Base-by-base conservation (phyloP, 2,329 filamentous ascomycete species). In the Domatiomyces globalis region DNA sequence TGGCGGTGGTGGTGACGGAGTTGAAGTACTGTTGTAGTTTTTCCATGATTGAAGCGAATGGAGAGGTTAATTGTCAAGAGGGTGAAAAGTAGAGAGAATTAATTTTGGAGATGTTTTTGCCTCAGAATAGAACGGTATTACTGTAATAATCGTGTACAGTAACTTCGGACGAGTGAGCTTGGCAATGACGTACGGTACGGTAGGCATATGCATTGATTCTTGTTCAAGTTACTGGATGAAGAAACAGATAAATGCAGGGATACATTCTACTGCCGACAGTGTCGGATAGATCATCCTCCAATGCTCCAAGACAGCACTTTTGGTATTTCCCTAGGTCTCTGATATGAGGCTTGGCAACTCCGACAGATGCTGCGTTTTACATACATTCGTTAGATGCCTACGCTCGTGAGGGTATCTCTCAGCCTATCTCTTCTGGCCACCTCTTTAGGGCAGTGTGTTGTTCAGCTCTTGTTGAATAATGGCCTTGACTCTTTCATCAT, bases 401-500 rank as follows among this genome's bases (percentile, higher is more conserved):
- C 33, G 15, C 33, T 39, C 10, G 33, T 15, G 33, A 39, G 10
- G 10, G 10, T 39, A 39, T 39, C 33, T 15, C 33, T 39, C 8
- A 33, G 29, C 8, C 4, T 7, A 33, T 33, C 29, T 39, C 33
- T 5, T 15, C 12, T 4, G 22, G 22, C 3, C 22, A 25, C 22
- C 22, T 25, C 6, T 3, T 25, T 25, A 25, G 22, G 22, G 12
- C 12, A 15, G 33, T 15, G 33, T 15, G 8, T 39, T 39, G 33
- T 2, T 39, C 33, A 39, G 33, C 33, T 39, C 33, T 78, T 58
- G 87, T 79, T 48, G 77, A 73, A 39, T 15, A 39, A 39, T 39
- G 12, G 10, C 15, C 33, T 39, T 39, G 18, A 84, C 77, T 66
- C 85, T n/a, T n/a, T n/a, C 78, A 19, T 78, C 66, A 0, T 80